Base-by-base conservation (phyloP, 2,329 filamentous ascomycete genomes). In the Calonectria pauciramosa region DNA sequence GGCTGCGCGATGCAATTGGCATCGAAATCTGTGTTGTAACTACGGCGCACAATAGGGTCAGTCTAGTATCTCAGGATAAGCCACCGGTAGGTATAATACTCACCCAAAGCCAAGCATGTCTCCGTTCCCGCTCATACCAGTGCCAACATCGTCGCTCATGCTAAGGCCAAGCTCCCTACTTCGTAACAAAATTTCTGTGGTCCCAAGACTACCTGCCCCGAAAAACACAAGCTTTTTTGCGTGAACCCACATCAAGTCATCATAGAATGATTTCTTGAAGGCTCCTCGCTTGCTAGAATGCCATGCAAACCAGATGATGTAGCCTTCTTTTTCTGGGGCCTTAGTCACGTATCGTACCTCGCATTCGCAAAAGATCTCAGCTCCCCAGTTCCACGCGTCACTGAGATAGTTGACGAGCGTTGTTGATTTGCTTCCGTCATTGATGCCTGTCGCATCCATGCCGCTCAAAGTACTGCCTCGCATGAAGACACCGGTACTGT, bases 321-420 rank as follows among this genome's bases (percentile, higher is more conserved):
- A 94, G 1, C 93, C 92, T 18, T 88, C 87, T 6, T 84, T 83
- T 0, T 82, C 81, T 1, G 85, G 86, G 52, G 88, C 87, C 80
- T 91, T 89, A 70, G 90, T 88, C 66, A 94, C 86, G 79, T 93
- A 90, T 56, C 90, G 87, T 2, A 94, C 93, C 81, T 94, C 92
- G 74, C 91, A 92, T 78, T 92, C 89, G 82, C 93, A 94, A 76
- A 94, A 94, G 83, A 94, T 90, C 79, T 94, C 92, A 16, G 93
- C 91, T 11, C 92, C 93, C 91, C 92, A 93, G 79, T 93, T 93
- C 92, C 92, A 94, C 2, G 93, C 92, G 82, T 94, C 93, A 10
- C 91, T 88, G 10, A 94, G 85, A 78, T 94, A 94, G 0, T 92
- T 94, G 47, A 93, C 91, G 1, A 92, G 86, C 0, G 91, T 93